Percentiles rank a stretch among this genome's conserved stretches.
Conservation (phyloP, 495 filamentous ascomycete species). For the Penicillium chermesinum region DNA sequence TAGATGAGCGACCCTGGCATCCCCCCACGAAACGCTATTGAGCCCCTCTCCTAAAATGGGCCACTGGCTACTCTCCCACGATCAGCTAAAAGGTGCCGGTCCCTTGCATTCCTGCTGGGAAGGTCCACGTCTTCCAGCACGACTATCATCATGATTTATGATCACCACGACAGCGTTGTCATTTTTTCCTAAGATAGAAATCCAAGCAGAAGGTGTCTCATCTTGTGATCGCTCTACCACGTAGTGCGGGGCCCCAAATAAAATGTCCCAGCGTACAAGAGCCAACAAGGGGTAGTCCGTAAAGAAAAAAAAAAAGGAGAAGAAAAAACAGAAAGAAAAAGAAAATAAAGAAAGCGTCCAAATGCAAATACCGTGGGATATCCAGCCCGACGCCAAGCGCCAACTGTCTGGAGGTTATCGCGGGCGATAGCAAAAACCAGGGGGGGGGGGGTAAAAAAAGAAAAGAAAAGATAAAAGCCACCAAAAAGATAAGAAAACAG, state of each 20-base stretch:
- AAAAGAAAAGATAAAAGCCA: conserved; percentile 8
- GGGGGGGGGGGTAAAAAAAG: conserved; percentile 5
- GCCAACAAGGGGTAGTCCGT: background rate
- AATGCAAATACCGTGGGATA: no score
- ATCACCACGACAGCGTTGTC: conserved; percentile 16
- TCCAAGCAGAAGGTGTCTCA: conserved; percentile 6
- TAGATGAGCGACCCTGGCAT: no score
- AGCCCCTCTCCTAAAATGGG: no score
- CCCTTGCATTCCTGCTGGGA: no score
- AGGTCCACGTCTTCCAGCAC: conserved; percentile 3
- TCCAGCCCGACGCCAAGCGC: conserved; percentile 14
- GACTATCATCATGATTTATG: conserved; percentile 14
- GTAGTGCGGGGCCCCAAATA: background rate
- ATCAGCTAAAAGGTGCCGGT: background rate
- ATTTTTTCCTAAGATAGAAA: conserved; percentile 24
- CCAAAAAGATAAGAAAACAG: conserved; percentile 3
- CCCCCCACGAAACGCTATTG: no score
- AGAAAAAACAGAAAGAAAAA: background rate
- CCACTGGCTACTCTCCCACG: no score
- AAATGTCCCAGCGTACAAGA: background rate
- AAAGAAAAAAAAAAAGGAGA: background rate
- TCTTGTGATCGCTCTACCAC: background rate
- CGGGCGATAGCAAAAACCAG: background rate
- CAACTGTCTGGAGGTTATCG: conserved; percentile 3
- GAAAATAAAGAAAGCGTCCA: background rate